Evolutionary conservation across 352 stramenopile genomes (phyloP).

Genomic region (Globisporangium uncinulatum): DNA sequence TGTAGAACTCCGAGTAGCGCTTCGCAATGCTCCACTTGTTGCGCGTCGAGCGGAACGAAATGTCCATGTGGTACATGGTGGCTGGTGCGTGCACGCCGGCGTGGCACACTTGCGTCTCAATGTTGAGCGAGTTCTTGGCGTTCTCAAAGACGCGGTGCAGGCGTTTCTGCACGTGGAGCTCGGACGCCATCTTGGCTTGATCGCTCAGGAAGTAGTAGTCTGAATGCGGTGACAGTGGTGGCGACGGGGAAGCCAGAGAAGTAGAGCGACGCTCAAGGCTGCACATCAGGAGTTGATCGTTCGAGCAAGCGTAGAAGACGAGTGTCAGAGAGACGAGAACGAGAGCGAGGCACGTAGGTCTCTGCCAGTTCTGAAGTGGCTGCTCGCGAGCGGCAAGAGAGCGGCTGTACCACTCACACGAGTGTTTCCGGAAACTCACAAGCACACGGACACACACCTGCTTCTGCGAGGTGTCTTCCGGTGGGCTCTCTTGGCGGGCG

Average conservation of each 20-base stretch:
- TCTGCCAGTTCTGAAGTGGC: background rate
- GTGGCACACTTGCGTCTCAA: conserved; percentile 69
- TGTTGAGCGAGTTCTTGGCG: conserved; percentile 74
- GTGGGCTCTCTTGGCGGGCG: background rate
- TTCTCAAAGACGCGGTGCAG: conserved; percentile 73
- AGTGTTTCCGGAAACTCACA: background rate
- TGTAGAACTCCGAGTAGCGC: conserved; percentile 84
- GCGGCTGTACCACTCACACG: no score
- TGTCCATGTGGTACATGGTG: conserved; percentile 86
- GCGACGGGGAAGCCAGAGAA: no score
- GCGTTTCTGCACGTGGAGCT: conserved; percentile 55
- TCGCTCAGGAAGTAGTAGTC: background rate
- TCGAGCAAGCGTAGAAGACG: no score
- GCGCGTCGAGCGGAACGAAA: conserved; percentile 76
- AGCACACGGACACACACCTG: no score
- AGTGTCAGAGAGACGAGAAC: background rate
- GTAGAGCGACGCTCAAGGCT: no score
- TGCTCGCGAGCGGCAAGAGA: no score
- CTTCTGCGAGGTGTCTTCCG: no score
- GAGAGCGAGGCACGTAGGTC: background rate
- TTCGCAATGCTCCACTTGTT: conserved; percentile 87
- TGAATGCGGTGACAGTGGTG: background rate
- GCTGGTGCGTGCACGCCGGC: conserved; percentile 39
- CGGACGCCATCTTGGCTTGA: conserved; percentile 32
- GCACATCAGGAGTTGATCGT: background rate